Conservation (phyloP, 306 rosid species). For the Mimosa bimucronata region DNA sequence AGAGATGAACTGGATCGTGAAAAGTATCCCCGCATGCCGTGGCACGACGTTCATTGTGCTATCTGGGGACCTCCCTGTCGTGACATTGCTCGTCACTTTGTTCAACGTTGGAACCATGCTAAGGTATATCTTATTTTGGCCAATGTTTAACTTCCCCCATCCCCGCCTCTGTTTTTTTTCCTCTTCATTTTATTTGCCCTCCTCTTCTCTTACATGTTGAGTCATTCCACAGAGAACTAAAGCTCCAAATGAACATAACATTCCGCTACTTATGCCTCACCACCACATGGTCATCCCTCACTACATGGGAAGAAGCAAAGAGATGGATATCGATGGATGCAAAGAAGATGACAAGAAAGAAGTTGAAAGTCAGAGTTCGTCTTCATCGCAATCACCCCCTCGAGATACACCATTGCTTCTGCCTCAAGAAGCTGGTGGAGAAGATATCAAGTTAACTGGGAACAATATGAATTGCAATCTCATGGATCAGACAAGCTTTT, state of each 20-base stretch:
- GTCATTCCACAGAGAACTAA: slow-evolving; percentile 72
- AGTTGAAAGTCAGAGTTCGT: slow-evolving; percentile 56
- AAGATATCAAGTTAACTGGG: slow-evolving; percentile 34
- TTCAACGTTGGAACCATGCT: slow-evolving; percentile 99
- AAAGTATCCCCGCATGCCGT: slow-evolving; percentile 97
- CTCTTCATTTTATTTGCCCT: not conserved
- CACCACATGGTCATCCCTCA: slow-evolving; percentile 99
- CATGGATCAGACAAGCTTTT: slow-evolving; percentile 41
- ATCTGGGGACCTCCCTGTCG: slow-evolving; percentile 98
- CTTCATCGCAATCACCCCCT: slow-evolving; percentile 60
- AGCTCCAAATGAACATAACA: slow-evolving; percentile 87
- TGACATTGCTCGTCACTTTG: slow-evolving; percentile 95
- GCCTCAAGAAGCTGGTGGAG: slow-evolving; percentile 59
- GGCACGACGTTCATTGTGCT: slow-evolving; percentile 99
- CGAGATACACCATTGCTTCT: slow-evolving; percentile 93
- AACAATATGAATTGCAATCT: slow-evolving; percentile 27
- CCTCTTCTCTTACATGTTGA: slow-evolving; percentile 33
- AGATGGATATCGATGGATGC: slow-evolving; percentile 50
- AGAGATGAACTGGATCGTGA: slow-evolving; percentile 89
- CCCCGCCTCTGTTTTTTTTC: not conserved
- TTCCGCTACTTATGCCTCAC: slow-evolving; percentile 97
- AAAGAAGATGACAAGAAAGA: slow-evolving; percentile 45
- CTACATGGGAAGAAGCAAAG: slow-evolving; percentile 82
- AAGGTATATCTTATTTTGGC: slow-evolving; percentile 62
- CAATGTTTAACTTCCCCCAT: slow-evolving; percentile 22